Percentiles rank a stretch among this genome's conserved stretches.
phyloP scores from a whole-genome alignment of 176 grass and related monocot genomes.

The Tillandsia leiboldiana region DNA sequence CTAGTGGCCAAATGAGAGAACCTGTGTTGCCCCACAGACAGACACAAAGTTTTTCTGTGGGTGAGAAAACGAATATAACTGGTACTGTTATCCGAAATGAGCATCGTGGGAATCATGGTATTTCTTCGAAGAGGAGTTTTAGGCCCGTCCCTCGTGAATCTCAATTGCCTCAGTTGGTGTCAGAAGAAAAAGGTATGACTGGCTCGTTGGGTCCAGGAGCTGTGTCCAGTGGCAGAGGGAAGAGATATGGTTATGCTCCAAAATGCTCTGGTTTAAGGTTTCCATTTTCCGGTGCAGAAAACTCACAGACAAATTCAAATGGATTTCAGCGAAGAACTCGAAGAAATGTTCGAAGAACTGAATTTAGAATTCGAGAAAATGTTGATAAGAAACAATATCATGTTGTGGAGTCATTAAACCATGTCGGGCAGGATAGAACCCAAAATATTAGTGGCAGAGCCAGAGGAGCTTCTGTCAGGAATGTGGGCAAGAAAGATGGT shows the following conservation, averaged over 20 bases:
- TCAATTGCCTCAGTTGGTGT: slow-evolving; percentile 31
- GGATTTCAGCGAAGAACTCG: slow-evolving; percentile 52
- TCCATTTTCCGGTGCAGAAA: slow-evolving; percentile 34
- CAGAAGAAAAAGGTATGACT: slow-evolving; percentile 32
- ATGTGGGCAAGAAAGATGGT: slow-evolving; percentile 37
- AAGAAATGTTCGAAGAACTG: slow-evolving; percentile 60
- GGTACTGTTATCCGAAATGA: slow-evolving; percentile 20
- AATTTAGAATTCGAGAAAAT: slow-evolving; percentile 70
- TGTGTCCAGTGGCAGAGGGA: slow-evolving; percentile 47
- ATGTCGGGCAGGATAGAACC: slow-evolving; percentile 37
- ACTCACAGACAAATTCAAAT: slow-evolving; percentile 48
- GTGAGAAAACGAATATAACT: slow-evolving; percentile 16
- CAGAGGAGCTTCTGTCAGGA: slow-evolving; percentile 36
- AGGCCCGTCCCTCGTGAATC: slow-evolving; percentile 26
- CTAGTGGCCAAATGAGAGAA: slow-evolving; percentile 35
- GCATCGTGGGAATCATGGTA: slow-evolving; percentile 26
- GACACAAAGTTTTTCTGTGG: slow-evolving; percentile 12
- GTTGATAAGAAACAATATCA: slow-evolving; percentile 44
- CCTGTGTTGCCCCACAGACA: slow-evolving; percentile 26
- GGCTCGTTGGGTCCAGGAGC: slow-evolving; percentile 27
- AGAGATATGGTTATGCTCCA: slow-evolving; percentile 56
- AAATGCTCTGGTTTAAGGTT: slow-evolving; percentile 42
- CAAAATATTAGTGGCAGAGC: slow-evolving; percentile 21
- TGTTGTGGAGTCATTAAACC: slow-evolving; percentile 28
- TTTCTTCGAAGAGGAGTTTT: slow-evolving; percentile 27